A percentile compares a stretch with the other conserved stretches of the same genome.
Evolutionary conservation across 140 eudicot species (phyloP).

Genomic region (Stevia rebaudiana): DNA sequence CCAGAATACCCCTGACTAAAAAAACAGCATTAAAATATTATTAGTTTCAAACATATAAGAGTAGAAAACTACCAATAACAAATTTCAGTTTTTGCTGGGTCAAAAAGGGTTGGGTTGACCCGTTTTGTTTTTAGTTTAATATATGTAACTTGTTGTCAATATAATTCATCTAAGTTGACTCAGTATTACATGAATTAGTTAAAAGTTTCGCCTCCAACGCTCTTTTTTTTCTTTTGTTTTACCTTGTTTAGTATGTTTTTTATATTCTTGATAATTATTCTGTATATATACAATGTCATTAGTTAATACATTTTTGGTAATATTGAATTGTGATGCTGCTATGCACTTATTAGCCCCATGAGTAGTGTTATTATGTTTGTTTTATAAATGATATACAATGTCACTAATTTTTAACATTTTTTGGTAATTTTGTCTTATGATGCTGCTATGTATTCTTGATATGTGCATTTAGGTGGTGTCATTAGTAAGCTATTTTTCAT

Average conservation of each 20-base stretch:
- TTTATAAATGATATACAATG: neutral
- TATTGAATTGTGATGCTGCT: neutral
- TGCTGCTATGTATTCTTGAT: neutral
- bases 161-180: neutral
- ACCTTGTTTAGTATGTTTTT: neutral
- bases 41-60: too few species aligned
- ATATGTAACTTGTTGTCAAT: neutral
- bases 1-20: too few species aligned
- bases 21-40: too few species aligned
- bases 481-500: neutral
- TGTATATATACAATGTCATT: neutral
- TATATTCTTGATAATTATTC: neutral
- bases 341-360: neutral
- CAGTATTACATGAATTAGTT: neutral
- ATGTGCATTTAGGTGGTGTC: slow-evolving; percentile 4
- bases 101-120: neutral
- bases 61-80: too few species aligned
- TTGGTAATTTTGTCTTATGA: neutral
- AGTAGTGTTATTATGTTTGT: neutral
- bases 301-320: neutral
- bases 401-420: neutral
- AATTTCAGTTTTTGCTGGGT: neutral
- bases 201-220: neutral
- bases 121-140: neutral
- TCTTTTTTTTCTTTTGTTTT: neutral